Evolutionary conservation across 352 stramenopile genomes (phyloP), one percentile per base, ranked within the genome.

Genomic region (Thalassiosira hispida): DNA sequence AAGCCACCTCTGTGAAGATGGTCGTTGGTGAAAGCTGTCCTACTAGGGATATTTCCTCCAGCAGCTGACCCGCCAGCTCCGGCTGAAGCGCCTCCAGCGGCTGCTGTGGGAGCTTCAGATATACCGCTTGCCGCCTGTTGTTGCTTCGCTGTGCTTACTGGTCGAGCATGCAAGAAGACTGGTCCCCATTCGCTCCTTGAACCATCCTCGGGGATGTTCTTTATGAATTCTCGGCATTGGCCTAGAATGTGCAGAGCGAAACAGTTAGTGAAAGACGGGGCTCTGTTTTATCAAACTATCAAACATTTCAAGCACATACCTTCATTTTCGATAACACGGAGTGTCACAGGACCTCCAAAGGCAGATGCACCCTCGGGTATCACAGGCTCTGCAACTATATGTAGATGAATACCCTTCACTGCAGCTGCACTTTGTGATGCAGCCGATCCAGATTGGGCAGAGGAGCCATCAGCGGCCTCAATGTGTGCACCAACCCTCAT

Each of bases 271-370:
- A 69, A 46, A 9, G 46, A 59, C 42, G 23, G 11, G 29, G 8
- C 8, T n/a, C n/a, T 38, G 31, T 38, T 38, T 3, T 3, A 38
- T 38, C 8, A 38, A 3, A 38, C 31, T 8, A 38, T 38, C 31
- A n/a, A n/a, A n/a, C n/a, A n/a, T n/a, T n/a, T n/a, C n/a, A n/a
- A n/a, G 29, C 87, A 91, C 63, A 87, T 76, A 53, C 88, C 86
- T 86, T 91, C 88, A 63, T 93, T 93, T 66, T 93, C 88, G 23
- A 93, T 84, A 23, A 92, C 83, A 33, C 86, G 77, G n/a, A 94
- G 42, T n/a, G 86, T 92, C 27, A 94, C 79, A 14, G 88, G 85
- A 35, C 88, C 88, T 49, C 85, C 79, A 72, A 85, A 91, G 35
- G 84, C 70, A 57, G 84, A 82, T 70, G 84, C 88, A 56, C 85